Base-by-base conservation (phyloP, 805 yeast genomes). In the Teunomyces barrocoloradensis region DNA sequence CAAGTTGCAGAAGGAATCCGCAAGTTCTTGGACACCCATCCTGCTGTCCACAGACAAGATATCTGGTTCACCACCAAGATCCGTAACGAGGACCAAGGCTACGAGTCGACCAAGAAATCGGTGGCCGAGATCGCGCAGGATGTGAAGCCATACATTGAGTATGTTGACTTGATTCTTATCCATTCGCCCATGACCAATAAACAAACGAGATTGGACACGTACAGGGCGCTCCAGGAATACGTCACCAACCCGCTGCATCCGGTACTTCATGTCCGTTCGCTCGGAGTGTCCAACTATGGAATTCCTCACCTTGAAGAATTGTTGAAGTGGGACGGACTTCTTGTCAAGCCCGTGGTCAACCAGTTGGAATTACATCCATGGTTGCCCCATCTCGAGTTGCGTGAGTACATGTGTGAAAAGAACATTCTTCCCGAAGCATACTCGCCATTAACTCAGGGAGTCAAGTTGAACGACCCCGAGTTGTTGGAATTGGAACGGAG, bases 351-450 rank as follows among this genome's bases (percentile, higher is more conserved):
- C 0, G 88, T 84, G 0, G 84, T 87, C 36, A 85, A 89, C 63
- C 96, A 89, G 63, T 79, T 89, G 58, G 96, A 88, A 64, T 75
- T 88, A 44, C 87, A 89, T 50, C 96, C 94, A 17, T 87, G 94
- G 91, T 72, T 85, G 57, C 87, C 85, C 68, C 73, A 86, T 56
- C 67, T 74, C 45, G 82, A 83, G 44, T 71, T 89, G 48, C 80
- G 85, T 18, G 77, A 81, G 45, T 85, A 69, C 65, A 82, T 87
- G 60, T 70, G 73, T 28, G 59, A 72, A 12, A 65, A 83, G 48
- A 81, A 74, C 39, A 78, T 90, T 35, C 66, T 73, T 5, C 79
- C 85, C 9, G 89, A 87, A 61, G 91, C 95, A 0, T 90, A 79
- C 66, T 82, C 94, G 6, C 96, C 97, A 6, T 76, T 90, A 58